phyloP scores from a whole-genome alignment of 345 rosid genomes.

The Ceriops tagal region DNA sequence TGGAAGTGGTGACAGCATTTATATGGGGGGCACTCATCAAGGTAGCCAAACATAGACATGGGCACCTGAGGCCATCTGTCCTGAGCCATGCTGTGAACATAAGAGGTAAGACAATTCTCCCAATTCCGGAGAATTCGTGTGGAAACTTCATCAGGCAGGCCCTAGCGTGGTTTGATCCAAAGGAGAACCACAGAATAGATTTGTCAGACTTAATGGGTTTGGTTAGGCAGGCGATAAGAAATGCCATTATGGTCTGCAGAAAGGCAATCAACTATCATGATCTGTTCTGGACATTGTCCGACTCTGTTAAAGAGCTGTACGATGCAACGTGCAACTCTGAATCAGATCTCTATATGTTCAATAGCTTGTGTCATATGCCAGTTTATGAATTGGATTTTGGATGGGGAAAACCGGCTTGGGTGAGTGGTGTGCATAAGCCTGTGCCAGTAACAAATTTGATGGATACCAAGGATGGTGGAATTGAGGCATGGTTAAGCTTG shows the following conservation, averaged over 20 bases:
- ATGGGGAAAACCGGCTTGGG: conserved; percentile 39
- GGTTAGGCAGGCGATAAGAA: conserved; percentile 23
- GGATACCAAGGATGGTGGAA: conserved; percentile 22
- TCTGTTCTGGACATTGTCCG: neutral
- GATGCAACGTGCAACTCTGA: neutral
- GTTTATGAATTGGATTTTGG: conserved; percentile 32
- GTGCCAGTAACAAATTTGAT: conserved; percentile 15
- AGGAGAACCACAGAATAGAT: neutral
- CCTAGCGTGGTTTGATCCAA: neutral
- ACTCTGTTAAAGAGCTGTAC: neutral
- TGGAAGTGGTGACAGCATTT: conserved; percentile 39
- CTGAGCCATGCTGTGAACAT: conserved; percentile 7
- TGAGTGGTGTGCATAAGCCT: conserved; percentile 6
- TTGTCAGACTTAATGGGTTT: conserved; percentile 16
- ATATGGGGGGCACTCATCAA: conserved; percentile 28
- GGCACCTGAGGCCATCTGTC: conserved; percentile 15
- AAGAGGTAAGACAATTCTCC: conserved; percentile 10
- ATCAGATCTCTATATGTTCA: conserved; percentile 14
- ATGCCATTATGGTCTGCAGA: conserved; percentile 2
- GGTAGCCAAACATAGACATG: conserved; percentile 4
- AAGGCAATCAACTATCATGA: conserved; percentile 2
- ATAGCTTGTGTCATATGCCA: conserved; percentile 28
- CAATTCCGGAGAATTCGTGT: conserved; percentile 8
- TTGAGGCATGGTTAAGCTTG: conserved; percentile 32
- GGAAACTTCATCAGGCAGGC: conserved; percentile 11